Evolutionary conservation across 1,284 basidiomycete genomes (phyloP).

Genomic region (Cutaneotrichosporon mucoides): DNA sequence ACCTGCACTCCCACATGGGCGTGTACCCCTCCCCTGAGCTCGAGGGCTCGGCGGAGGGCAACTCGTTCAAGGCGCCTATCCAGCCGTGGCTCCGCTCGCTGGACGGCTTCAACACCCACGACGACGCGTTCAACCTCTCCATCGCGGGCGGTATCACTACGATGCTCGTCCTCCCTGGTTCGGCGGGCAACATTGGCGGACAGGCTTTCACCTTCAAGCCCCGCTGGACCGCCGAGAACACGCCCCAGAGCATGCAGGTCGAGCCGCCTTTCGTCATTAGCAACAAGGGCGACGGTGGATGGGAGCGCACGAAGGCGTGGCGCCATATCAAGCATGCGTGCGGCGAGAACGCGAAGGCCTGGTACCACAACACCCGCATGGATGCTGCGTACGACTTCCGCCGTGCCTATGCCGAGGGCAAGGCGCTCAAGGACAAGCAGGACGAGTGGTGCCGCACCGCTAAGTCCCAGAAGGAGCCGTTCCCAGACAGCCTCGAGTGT

Average conservation of each 20-base stretch:
- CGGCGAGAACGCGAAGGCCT: conserved; percentile 53
- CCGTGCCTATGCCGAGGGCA: conserved; percentile 65
- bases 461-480: conserved; percentile 51
- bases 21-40: conserved; percentile 60
- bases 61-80: conserved; percentile 46
- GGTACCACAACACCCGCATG: conserved; percentile 54
- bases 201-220: conserved; percentile 55
- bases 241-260: conserved; percentile 49
- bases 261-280: conserved; percentile 48
- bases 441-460: conserved; percentile 62
- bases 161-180: conserved; percentile 53
- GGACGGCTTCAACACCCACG: conserved; percentile 56
- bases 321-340: conserved; percentile 50
- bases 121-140: conserved; percentile 49
- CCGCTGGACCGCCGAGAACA: conserved; percentile 47
- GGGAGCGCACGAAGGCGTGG: conserved; percentile 40
- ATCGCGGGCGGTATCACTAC: conserved; percentile 55
- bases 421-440: conserved; percentile 67
- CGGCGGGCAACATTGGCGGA: conserved; percentile 46
- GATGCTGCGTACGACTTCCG: conserved; percentile 60
- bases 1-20: conserved; percentile 76
- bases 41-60: conserved; percentile 51
- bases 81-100: conserved; percentile 53
- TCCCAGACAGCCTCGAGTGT: conserved; percentile 73
- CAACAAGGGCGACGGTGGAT: conserved; percentile 26